phyloP scores from a whole-genome alignment of 129 eudicot genomes.

The Apium graveolens region DNA sequence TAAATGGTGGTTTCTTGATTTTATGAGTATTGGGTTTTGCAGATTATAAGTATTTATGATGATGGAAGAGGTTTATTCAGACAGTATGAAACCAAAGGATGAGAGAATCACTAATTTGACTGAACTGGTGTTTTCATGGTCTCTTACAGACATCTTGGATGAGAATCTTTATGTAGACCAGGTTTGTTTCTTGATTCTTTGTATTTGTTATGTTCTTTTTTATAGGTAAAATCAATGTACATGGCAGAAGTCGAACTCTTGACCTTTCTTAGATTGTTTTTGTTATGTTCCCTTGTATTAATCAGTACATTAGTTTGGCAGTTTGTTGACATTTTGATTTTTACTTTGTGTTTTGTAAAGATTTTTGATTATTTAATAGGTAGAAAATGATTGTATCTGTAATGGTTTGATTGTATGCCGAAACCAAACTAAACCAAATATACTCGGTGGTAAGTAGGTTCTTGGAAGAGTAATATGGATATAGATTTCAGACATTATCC shows the following conservation, averaged over 20 bases:
- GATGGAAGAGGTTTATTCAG: slow-evolving; percentile 2
- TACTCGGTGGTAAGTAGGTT: not conserved
- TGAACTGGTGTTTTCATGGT: slow-evolving; percentile 47
- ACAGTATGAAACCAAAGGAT: not conserved
- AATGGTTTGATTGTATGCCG: not conserved
- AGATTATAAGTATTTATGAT: not conserved
- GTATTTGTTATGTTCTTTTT: not conserved
- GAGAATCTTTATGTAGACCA: slow-evolving; percentile 31
- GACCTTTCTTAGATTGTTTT: no score
- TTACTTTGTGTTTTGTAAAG: not conserved
- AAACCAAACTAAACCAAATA: not conserved
- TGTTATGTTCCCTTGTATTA: not conserved
- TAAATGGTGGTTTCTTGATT: not conserved
- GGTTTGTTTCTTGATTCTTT: slow-evolving; percentile 25
- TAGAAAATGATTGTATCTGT: not conserved
- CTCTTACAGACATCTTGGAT: slow-evolving; percentile 39
- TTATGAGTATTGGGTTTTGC: not conserved
- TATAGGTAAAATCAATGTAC: no score
- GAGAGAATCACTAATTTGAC: slow-evolving; percentile 17
- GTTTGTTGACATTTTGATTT: no score
- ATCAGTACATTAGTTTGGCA: not conserved
- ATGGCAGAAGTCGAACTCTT: no score
- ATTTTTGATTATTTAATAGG: no score
- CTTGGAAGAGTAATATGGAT: not conserved
- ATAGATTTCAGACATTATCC: no score